phyloP scores from a whole-genome alignment of 1,139 yeast genomes.

The Pichia sp. region DNA sequence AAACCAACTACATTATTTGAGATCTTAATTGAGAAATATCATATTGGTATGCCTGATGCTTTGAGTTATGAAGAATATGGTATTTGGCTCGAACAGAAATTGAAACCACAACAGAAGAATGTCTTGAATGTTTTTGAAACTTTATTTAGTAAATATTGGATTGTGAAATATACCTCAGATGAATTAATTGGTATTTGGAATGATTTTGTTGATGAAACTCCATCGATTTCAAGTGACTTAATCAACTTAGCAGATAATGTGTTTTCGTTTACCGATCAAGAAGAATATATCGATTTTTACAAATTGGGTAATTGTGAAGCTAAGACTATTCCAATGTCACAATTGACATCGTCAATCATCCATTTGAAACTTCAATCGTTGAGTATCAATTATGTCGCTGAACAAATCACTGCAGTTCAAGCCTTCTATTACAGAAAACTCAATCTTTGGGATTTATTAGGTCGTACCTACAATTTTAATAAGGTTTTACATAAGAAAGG shows the following conservation, averaged over 20 bases:
- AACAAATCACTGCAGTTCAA: slow-evolving; percentile 83
- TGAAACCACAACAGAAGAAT: slow-evolving; percentile 61
- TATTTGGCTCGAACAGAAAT: slow-evolving; percentile 76
- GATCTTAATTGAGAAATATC: slow-evolving; percentile 62
- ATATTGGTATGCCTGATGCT: slow-evolving; percentile 84
- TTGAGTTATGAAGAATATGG: slow-evolving; percentile 80
- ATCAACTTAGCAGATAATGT: slow-evolving; percentile 23
- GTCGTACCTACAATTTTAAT: slow-evolving; percentile 76
- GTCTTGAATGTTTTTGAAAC: slow-evolving; percentile 71
- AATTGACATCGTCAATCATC: slow-evolving; percentile 33
- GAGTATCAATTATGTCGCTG: slow-evolving; percentile 75
- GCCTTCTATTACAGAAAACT: slow-evolving; percentile 67
- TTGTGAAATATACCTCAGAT: slow-evolving; percentile 26
- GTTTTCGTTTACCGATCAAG: slow-evolving; percentile 23
- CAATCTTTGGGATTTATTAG: slow-evolving; percentile 71
- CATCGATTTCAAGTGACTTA: slow-evolving; percentile 15
- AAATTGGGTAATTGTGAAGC: slow-evolving; percentile 21
- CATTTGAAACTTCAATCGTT: slow-evolving; percentile 59
- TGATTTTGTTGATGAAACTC: slow-evolving; percentile 45
- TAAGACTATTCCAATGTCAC: slow-evolving; percentile 18
- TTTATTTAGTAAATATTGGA: slow-evolving; percentile 78
- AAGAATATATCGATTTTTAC: slow-evolving; percentile 24
- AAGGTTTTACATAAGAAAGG: slow-evolving; percentile 20
- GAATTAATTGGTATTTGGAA: slow-evolving; percentile 53
- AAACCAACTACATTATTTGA: slow-evolving; percentile 64